Conservation (phyloP, 345 rosid species). For the Syzygium oleosum region DNA sequence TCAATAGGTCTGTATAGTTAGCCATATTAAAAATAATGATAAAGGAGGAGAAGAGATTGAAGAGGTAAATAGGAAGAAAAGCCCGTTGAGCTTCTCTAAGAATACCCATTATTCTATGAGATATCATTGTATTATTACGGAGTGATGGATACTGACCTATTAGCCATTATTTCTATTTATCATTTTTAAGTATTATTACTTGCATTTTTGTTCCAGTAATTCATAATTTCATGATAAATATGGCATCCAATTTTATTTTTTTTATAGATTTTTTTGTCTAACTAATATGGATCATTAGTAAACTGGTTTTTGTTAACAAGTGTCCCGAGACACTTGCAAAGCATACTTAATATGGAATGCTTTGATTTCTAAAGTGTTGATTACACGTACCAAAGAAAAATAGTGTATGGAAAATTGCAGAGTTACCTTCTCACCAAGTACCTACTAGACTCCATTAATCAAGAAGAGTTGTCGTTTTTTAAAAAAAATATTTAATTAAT, state of each 20-base stretch:
- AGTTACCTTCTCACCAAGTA: not conserved
- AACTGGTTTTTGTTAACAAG: not conserved
- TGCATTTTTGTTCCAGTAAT: not conserved
- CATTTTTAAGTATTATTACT: not conserved
- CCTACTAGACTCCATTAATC: not conserved
- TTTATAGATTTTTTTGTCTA: not conserved
- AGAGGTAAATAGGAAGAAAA: not conserved
- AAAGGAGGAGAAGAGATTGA: not conserved
- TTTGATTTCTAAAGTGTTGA: not conserved
- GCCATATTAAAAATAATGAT: not conserved
- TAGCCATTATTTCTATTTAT: not conserved
- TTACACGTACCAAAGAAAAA: not conserved
- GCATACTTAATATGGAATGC: not conserved
- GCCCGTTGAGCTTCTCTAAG: not conserved
- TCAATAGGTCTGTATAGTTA: not conserved
- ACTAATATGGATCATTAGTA: accelerated
- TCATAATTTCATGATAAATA: not conserved
- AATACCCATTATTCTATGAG: not conserved
- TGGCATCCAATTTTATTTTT: not conserved
- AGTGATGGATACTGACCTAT: not conserved
- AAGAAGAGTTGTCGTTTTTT: not conserved
- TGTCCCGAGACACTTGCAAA: not conserved
- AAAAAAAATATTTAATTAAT: not conserved
- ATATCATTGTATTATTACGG: not conserved
- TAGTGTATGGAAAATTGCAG: not conserved